Evolutionary conservation across 2,329 filamentous ascomycete species (phyloP).

Genomic region (Nigrospora oryzae): DNA sequence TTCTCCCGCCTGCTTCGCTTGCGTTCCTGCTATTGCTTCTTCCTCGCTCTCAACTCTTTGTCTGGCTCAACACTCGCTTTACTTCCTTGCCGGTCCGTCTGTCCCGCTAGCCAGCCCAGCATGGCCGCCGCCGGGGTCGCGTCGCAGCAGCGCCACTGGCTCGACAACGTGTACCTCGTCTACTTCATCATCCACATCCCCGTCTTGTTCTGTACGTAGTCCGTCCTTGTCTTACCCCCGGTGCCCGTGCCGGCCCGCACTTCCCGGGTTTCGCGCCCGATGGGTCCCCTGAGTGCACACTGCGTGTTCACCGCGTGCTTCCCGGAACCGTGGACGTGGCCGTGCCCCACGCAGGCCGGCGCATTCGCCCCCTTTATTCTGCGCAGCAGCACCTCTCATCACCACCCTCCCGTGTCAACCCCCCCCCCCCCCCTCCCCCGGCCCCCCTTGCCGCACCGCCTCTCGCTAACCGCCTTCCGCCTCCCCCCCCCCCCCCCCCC

Average conservation of each 20-base stretch:
- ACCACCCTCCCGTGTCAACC: neutral
- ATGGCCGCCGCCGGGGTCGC: conserved; percentile 12
- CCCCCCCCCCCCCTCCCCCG: neutral
- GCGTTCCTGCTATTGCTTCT: too few relatives aligned
- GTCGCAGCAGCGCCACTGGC: conserved; percentile 5
- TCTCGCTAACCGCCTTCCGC: neutral
- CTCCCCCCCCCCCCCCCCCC: neutral
- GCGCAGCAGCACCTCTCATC: neutral
- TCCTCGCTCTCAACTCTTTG: too few relatives aligned
- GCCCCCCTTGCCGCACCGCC: neutral
- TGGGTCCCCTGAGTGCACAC: neutral
- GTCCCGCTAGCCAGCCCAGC: neutral
- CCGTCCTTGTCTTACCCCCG: too few relatives aligned
- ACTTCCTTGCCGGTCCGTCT: too few relatives aligned
- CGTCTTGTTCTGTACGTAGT: conserved; percentile 20
- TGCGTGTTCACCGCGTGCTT: neutral
- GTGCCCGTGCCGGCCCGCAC: too few relatives aligned
- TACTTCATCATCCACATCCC: conserved; percentile 24
- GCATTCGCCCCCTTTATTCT: neutral
- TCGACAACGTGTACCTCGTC: conserved; percentile 21
- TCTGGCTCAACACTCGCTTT: too few relatives aligned
- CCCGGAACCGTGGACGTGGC: neutral
- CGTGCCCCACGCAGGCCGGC: neutral
- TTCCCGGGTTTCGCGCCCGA: neutral
- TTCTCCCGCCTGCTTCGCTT: too few relatives aligned